Base-by-base conservation (phyloP, 2,329 filamentous ascomycete genomes). In the Paecilomyces fulvus region DNA sequence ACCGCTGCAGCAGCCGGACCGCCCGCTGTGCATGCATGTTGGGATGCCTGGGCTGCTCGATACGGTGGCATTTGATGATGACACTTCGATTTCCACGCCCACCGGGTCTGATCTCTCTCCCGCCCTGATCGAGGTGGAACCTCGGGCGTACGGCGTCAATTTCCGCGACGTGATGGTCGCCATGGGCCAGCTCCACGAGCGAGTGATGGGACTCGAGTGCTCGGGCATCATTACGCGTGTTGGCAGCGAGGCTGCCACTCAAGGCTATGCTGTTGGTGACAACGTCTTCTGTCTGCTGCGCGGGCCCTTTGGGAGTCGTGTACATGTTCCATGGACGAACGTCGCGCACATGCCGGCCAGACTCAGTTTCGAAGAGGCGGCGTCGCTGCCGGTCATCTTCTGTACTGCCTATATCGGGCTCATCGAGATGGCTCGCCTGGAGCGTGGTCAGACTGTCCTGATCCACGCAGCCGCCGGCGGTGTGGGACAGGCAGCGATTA, bases 101-200 rank as follows among this genome's bases (percentile, higher is more conserved):
- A 28, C 25, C 25, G 25, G 25, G 25, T 28, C 25, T 28, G 25
- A 28, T 28, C 25, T 28, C 25, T 28, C 25, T 1, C 25, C 53
- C 0, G 62, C 66, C 51, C 60, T 68, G 17, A 63, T 78, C 10
- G 72, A 77, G 56, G 66, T 78, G 4, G 60, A 73, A 28, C 53
- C 67, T 1, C 63, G 64, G 49, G 67, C 71, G 0, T 60, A 61
- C 10, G 74, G 72, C 1, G 21, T 80, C 56, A 81, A 78, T 63
- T 77, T 76, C 59, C 71, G 71, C 30, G 78, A 81, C 56, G 66
- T 75, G 2, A 67, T 78, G 60, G 71, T 74, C 3, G 70, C 72
- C 46, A 53, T 64, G 17, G 63, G 59, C 11, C 62, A 64, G 30
- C 48, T 66, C 12, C 49, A 54, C 8, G 58, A 60, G 23, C 48